These are phyloP conservation scores for Clohesyomyces aquaticus DNA, from an alignment of 495 filamentous ascomycete genomes.

Conservation along the genomic window DNA sequence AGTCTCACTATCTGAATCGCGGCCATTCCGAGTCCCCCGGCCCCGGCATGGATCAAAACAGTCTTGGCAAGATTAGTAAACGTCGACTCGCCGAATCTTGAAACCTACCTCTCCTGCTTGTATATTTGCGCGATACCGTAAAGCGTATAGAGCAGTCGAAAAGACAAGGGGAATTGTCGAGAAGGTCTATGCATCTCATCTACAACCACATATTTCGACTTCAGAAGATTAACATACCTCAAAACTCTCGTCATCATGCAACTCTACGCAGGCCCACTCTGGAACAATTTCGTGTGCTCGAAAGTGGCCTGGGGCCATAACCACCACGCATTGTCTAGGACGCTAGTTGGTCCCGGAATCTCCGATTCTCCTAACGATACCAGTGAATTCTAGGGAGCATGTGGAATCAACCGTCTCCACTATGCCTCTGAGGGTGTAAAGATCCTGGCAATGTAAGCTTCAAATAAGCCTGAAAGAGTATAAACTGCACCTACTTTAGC, in stretches of 20 bases:
- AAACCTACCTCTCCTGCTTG: constrained; percentile 42
- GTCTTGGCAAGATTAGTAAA: too few species aligned
- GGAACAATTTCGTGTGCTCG: constrained; percentile 44
- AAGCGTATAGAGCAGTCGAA: constrained; percentile 40
- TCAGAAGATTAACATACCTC: not conserved
- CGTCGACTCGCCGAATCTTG: too few species aligned
- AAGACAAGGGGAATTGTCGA: constrained; percentile 29
- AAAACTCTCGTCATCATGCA: not conserved
- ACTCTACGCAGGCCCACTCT: constrained; percentile 31
- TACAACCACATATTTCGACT: not conserved
- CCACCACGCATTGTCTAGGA: constrained; percentile 53
- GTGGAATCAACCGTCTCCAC: constrained; percentile 3
- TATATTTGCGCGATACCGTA: constrained; percentile 41
- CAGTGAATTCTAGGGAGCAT: constrained; percentile 6
- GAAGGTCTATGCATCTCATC: not conserved
- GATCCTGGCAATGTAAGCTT: constrained; percentile 5
- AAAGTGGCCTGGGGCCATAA: constrained; percentile 48
- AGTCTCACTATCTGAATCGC: constrained; percentile 46
- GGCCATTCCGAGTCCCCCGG: constrained; percentile 52
- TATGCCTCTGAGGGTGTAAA: not conserved
- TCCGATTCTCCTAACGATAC: constrained; percentile 1
- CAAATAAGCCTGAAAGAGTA: not conserved
- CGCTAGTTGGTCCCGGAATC: constrained; percentile 24
- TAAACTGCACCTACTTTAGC: not conserved
- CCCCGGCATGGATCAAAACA: constrained; percentile 52